phyloP scores from a whole-genome alignment of 2,329 filamentous ascomycete species.

The Epichloe sp. region DNA sequence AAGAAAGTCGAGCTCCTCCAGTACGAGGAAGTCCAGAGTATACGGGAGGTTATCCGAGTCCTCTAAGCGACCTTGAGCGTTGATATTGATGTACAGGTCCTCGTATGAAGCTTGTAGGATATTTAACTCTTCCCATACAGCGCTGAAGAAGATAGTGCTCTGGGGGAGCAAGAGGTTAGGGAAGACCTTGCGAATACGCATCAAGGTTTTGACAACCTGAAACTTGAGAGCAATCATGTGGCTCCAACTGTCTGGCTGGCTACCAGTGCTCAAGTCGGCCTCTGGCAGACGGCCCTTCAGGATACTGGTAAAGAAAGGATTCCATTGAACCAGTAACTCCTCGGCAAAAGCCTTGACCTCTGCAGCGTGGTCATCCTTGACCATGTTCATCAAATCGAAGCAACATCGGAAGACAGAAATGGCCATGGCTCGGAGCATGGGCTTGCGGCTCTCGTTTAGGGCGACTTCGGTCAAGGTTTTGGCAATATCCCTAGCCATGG shows the following conservation, averaged over 20 bases:
- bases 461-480: constrained; percentile 74
- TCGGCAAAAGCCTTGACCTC: constrained; percentile 85
- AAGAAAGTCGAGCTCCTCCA: constrained; percentile 91
- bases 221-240: constrained; percentile 77
- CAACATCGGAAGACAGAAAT: constrained; percentile 83
- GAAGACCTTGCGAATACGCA: constrained; percentile 79
- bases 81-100: constrained; percentile 72
- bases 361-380: constrained; percentile 80
- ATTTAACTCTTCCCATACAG: constrained; percentile 79
- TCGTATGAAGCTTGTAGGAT: constrained; percentile 61
- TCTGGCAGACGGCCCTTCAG: constrained; percentile 67
- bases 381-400: constrained; percentile 93
- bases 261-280: constrained; percentile 30
- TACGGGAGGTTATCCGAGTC: constrained; percentile 87
- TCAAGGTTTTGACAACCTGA: constrained; percentile 85
- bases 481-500: constrained; percentile 74
- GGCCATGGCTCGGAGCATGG: constrained; percentile 67
- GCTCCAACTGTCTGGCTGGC: constrained; percentile 57
- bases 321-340: constrained; percentile 71
- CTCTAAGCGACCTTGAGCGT: constrained; percentile 76
- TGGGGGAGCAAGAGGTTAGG: constrained; percentile 68
- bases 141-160: constrained; percentile 69
- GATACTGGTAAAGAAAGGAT: constrained; percentile 72
- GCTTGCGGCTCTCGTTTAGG: constrained; percentile 58
- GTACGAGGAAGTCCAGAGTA: constrained; percentile 81